Conservation (phyloP, 2,329 filamentous ascomycete genomes). For the Aspergillus chevalieri region DNA sequence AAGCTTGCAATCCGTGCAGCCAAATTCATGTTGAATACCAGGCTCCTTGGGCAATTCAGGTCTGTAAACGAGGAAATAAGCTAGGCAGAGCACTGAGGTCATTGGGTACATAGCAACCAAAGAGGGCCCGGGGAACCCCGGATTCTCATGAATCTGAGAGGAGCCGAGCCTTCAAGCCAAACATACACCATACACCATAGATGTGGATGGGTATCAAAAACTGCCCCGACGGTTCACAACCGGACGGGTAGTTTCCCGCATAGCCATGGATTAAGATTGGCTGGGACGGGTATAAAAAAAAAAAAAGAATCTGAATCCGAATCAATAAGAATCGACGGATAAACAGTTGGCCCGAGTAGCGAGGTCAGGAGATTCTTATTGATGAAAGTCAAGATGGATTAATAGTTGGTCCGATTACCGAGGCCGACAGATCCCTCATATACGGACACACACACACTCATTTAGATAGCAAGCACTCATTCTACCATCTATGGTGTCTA, state of each 20-base stretch:
- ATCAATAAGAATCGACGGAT: no score
- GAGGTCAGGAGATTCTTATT: no score
- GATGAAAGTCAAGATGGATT: background rate
- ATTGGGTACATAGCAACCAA: background rate
- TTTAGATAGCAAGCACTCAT: no score
- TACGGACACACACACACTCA: no score
- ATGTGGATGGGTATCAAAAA: background rate
- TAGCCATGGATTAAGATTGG: conserved; percentile 1
- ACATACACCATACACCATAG: background rate
- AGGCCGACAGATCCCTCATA: background rate
- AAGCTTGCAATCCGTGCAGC: conserved; percentile 6
- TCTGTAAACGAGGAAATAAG: conserved; percentile 3
- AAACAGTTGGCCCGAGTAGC: no score
- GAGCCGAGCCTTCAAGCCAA: background rate
- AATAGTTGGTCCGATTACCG: background rate
- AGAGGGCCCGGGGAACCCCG: background rate
- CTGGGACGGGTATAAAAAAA: background rate
- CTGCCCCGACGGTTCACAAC: background rate
- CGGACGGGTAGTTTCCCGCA: background rate
- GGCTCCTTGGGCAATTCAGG: conserved; percentile 9
- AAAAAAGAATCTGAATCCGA: background rate
- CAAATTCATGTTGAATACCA: conserved; percentile 8
- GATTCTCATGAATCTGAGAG: background rate
- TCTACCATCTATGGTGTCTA: no score
- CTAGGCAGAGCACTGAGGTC: conserved; percentile 4